Conservation (phyloP, 2,329 filamentous ascomycete genomes). For the Pseudogymnoascus verrucosus region DNA sequence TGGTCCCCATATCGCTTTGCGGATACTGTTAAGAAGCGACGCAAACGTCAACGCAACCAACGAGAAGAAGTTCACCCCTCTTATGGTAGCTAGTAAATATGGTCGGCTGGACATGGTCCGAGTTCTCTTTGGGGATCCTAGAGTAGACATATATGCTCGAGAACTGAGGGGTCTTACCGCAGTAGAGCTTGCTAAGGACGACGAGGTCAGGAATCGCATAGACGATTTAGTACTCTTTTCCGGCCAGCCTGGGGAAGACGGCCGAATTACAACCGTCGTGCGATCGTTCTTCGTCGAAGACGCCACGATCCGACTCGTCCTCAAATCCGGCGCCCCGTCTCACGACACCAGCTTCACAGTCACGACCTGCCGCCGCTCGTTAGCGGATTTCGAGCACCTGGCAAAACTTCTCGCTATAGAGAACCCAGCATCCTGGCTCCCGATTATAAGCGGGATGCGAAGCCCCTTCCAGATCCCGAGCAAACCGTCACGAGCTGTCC, state of each 20-base stretch:
- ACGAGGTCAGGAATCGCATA: constrained; percentile 92
- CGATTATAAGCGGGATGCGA: constrained; percentile 65
- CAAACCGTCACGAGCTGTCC: constrained; percentile 75
- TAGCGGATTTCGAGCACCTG: constrained; percentile 86
- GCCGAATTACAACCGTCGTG: constrained; percentile 84
- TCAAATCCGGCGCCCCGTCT: constrained; percentile 90
- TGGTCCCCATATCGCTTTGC: constrained; percentile 66
- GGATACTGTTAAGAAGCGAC: constrained; percentile 76
- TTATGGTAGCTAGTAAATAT: constrained; percentile 99
- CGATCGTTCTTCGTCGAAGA: constrained; percentile 97
- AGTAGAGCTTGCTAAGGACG: constrained; percentile 93
- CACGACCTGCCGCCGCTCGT: constrained; percentile 82
- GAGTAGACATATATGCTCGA: constrained; percentile 76
- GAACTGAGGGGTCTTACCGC: constrained; percentile 86
- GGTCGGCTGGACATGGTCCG: constrained; percentile 90
- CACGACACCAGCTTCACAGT: constrained; percentile 78
- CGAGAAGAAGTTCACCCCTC: constrained; percentile 85
- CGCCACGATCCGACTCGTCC: constrained; percentile 80
- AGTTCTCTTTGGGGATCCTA: constrained; percentile 74
- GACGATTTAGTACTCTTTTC: constrained; percentile 87
- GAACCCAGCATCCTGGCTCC: constrained; percentile 93
- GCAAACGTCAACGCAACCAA: constrained; percentile 95
- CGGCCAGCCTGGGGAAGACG: constrained; percentile 61
- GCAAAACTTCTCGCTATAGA: constrained; percentile 76
- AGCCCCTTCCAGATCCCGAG: constrained; percentile 91